Percentiles rank a stretch among this genome's conserved stretches.
Conservation (phyloP, 2,329 filamentous ascomycete species). For the Verticillium alfalfae region DNA sequence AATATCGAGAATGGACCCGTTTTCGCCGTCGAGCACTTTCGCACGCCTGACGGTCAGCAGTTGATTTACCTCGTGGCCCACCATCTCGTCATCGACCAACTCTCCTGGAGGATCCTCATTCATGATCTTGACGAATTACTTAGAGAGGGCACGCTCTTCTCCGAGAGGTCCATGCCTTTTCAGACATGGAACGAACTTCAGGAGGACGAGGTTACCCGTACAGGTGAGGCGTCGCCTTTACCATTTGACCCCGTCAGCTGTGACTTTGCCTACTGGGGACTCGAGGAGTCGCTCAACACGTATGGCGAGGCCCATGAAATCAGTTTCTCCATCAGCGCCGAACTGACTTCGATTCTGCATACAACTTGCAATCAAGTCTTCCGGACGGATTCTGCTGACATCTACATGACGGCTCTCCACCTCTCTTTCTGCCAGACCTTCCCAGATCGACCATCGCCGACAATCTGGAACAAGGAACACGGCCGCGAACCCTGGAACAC, state of each 20-base stretch:
- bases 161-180: constrained; percentile 39
- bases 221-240: constrained; percentile 20
- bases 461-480: constrained; percentile 49
- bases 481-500: constrained; percentile 38
- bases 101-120: constrained; percentile 44
- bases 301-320: constrained; percentile 36
- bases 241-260: constrained; percentile 33
- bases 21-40: constrained; percentile 43
- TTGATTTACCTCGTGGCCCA: constrained; percentile 45
- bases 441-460: constrained; percentile 41
- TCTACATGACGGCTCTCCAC: constrained; percentile 47
- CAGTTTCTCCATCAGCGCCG: constrained; percentile 36
- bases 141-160: constrained; percentile 34
- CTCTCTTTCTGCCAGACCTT: constrained; percentile 53
- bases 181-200: constrained; percentile 44
- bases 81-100: constrained; percentile 44
- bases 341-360: constrained; percentile 35
- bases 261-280: constrained; percentile 41
- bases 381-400: constrained; percentile 45
- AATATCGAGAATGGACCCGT: constrained; percentile 45
- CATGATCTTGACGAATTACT: constrained; percentile 45
- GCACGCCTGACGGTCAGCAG: constrained; percentile 37
- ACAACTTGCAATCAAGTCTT: constrained; percentile 38
- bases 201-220: constrained; percentile 25
- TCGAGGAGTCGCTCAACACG: constrained; percentile 34